Conservation (phyloP, 1,139 yeast species). For the Lodderomyces margitis region DNA sequence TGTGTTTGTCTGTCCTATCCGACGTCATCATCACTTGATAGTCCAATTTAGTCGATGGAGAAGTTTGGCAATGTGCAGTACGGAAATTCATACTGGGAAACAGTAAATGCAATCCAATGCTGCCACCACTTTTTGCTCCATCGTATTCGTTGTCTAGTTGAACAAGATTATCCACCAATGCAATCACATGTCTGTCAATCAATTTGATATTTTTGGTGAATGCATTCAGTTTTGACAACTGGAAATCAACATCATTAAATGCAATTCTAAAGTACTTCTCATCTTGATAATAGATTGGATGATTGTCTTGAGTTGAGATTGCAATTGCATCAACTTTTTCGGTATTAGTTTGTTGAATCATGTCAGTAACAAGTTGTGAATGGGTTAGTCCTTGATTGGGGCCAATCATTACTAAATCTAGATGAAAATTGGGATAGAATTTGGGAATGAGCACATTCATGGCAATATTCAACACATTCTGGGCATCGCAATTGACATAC, state of each 20-base stretch:
- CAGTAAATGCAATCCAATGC: conserved; percentile 16
- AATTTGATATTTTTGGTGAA: conserved; percentile 24
- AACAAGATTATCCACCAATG: not conserved
- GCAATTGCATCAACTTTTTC: conserved; percentile 17
- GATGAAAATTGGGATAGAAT: conserved; percentile 26
- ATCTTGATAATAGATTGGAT: conserved; percentile 34
- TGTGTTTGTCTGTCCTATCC: no score
- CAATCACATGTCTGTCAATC: conserved; percentile 21
- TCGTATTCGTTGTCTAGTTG: no score
- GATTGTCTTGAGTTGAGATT: conserved; percentile 27
- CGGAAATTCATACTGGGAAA: conserved; percentile 34
- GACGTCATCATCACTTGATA: not conserved
- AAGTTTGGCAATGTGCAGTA: conserved; percentile 26
- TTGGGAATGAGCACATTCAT: conserved; percentile 33
- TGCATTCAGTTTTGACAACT: conserved; percentile 21
- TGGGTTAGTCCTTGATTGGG: conserved; percentile 32
- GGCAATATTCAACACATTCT: conserved; percentile 31
- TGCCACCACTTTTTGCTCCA: conserved; percentile 17
- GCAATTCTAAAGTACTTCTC: conserved; percentile 4
- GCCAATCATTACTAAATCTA: conserved; percentile 42
- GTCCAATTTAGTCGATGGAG: conserved; percentile 7
- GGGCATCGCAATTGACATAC: conserved; percentile 38
- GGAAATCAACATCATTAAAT: conserved; percentile 7
- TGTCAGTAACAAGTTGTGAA: conserved; percentile 13
- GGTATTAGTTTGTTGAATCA: conserved; percentile 16